phyloP scores from a whole-genome alignment of 1,139 yeast species.

The Yamadazyma taylorii region DNA sequence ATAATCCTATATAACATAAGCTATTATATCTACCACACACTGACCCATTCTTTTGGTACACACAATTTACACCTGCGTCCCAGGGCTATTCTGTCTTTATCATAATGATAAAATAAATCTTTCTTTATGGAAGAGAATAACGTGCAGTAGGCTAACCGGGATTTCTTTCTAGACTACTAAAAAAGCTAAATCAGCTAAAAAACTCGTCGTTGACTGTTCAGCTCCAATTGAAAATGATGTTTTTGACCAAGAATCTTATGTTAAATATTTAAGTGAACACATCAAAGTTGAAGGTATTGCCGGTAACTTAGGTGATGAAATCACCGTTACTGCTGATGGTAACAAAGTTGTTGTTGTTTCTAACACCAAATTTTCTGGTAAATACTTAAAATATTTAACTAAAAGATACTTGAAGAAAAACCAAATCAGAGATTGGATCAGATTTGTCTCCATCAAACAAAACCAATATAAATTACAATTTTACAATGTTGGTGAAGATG shows the following conservation, averaged over 20 bases:
- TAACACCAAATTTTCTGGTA: constrained; percentile 97
- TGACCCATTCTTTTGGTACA: constrained; percentile 9
- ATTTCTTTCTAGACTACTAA: constrained; percentile 63
- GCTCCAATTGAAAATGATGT: constrained; percentile 98
- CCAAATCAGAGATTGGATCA: constrained; percentile 99
- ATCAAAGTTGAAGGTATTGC: constrained; percentile 97
- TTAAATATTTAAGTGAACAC: constrained; percentile 97
- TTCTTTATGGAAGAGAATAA: constrained; percentile 4
- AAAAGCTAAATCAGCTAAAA: constrained; percentile 78
- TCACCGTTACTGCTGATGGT: constrained; percentile 85
- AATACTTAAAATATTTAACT: constrained; percentile 98
- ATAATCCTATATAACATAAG: neutral
- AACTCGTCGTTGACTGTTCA: constrained; percentile 93
- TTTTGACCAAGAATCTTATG: constrained; percentile 96
- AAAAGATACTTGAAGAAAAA: constrained; percentile 99
- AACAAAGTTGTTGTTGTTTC: constrained; percentile 86
- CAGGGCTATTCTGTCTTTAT: constrained; percentile 59
- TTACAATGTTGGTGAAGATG: constrained; percentile 97
- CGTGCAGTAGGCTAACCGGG: constrained; percentile 61
- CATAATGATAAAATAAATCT: constrained; percentile 10
- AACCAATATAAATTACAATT: constrained; percentile 97
- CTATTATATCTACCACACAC: constrained; percentile 2
- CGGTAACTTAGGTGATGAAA: constrained; percentile 96
- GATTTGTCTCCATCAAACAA: constrained; percentile 95
- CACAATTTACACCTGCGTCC: constrained; percentile 29